phyloP scores from a whole-genome alignment of 768 basidiomycete genomes.

The Holtermanniella nyarrowii region DNA sequence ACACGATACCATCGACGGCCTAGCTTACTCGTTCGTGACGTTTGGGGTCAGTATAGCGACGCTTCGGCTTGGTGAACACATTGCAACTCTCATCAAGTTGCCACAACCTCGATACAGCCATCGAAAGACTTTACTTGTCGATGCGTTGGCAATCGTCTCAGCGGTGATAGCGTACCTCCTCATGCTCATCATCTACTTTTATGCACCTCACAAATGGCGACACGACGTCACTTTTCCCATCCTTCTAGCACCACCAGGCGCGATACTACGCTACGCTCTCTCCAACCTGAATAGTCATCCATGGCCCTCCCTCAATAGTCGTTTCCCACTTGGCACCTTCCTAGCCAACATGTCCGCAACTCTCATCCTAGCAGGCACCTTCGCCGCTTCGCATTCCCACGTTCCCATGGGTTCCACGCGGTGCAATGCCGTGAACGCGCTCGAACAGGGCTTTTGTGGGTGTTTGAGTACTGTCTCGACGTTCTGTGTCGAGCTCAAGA shows the following conservation, averaged over 20 bases:
- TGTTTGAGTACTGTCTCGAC: conserved; percentile 91
- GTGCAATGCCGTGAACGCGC: conserved; percentile 68
- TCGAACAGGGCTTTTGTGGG: conserved; percentile 87
- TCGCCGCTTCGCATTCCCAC: conserved; percentile 54
- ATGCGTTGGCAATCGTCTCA: conserved; percentile 49
- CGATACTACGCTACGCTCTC: conserved; percentile 70
- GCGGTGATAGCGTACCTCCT: conserved; percentile 62
- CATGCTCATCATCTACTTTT: conserved; percentile 67
- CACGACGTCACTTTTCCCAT: conserved; percentile 76
- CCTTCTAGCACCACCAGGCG: conserved; percentile 79
- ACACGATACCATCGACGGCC: conserved; percentile 69
- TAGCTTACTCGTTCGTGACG: conserved; percentile 70
- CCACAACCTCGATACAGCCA: background rate
- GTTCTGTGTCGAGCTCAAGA: conserved; percentile 68
- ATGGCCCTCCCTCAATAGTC: conserved; percentile 1
- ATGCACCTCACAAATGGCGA: conserved; percentile 58
- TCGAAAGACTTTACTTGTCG: conserved; percentile 40
- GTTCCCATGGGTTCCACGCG: conserved; percentile 32
- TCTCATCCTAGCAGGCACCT: conserved; percentile 65
- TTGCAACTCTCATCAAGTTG: conserved; percentile 44
- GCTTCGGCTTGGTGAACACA: conserved; percentile 59
- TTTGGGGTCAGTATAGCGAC: conserved; percentile 66
- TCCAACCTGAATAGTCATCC: conserved; percentile 66
- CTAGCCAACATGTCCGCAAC: conserved; percentile 52
- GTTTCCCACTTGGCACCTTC: conserved; percentile 41